phyloP scores from a whole-genome alignment of 2,329 filamentous ascomycete genomes.

The Talaromyces pinophilus region DNA sequence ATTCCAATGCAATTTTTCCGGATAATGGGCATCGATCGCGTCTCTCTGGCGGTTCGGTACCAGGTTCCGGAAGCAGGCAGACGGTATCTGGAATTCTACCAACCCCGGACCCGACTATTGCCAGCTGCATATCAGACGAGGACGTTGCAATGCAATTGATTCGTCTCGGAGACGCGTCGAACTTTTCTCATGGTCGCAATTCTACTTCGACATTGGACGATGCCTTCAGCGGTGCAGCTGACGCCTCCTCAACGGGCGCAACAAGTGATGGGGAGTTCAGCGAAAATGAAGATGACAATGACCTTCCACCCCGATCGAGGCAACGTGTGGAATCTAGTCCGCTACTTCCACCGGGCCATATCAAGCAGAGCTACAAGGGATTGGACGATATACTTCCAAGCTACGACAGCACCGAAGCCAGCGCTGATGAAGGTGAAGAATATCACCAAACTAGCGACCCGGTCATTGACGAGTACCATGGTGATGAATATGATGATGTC shows the following conservation, averaged over 20 bases:
- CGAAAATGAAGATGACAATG: constrained; percentile 62
- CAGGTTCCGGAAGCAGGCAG: constrained; percentile 42
- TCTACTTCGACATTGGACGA: constrained; percentile 93
- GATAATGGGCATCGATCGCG: constrained; percentile 62
- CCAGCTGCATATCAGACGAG: constrained; percentile 95
- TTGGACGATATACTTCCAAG: constrained; percentile 57
- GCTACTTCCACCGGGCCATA: constrained; percentile 47
- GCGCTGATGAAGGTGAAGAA: constrained; percentile 61
- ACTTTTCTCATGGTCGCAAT: constrained; percentile 87
- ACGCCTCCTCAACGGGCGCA: constrained; percentile 78
- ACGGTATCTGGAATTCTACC: constrained; percentile 67
- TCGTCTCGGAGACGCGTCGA: constrained; percentile 89
- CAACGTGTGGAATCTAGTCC: constrained; percentile 44
- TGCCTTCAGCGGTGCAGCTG: constrained; percentile 85
- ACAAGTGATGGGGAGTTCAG: constrained; percentile 71
- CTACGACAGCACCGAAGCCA: constrained; percentile 61
- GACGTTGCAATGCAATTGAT: constrained; percentile 97
- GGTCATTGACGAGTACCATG: constrained; percentile 58
- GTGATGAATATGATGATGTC: constrained; percentile 40
- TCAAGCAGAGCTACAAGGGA: constrained; percentile 51
- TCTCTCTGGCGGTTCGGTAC: constrained; percentile 51
- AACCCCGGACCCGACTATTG: constrained; percentile 95
- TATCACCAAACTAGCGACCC: constrained; percentile 58
- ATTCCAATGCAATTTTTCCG: constrained; percentile 60
- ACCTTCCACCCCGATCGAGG: constrained; percentile 51